Evolutionary conservation across 2,329 filamentous ascomycete genomes (phyloP).

Genomic region (Clonostachys byssicola): DNA sequence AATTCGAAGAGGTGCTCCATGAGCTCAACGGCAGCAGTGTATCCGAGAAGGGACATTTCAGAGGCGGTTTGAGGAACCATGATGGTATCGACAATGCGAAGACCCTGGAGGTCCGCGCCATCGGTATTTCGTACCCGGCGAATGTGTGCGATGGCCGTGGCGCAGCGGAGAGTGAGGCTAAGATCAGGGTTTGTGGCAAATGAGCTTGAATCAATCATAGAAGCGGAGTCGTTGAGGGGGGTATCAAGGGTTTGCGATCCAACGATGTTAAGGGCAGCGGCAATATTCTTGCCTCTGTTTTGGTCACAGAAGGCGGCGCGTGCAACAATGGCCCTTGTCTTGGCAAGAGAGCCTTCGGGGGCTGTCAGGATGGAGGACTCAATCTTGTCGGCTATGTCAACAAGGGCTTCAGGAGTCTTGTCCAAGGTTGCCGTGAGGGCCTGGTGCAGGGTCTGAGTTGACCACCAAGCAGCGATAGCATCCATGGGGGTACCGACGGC

Average conservation of each 20-base stretch:
- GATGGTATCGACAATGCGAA: constrained; percentile 45
- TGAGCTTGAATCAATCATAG: constrained; percentile 36
- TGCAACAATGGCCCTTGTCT: constrained; percentile 54
- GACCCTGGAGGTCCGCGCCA: constrained; percentile 30
- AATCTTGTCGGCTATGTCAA: constrained; percentile 27
- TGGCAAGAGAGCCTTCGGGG: constrained; percentile 72
- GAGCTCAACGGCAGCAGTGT: constrained; percentile 53
- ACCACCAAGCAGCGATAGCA: constrained; percentile 89
- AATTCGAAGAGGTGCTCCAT: constrained; percentile 49
- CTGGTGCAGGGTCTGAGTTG: constrained; percentile 67
- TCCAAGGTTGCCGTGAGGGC: constrained; percentile 62
- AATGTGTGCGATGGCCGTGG: constrained; percentile 57
- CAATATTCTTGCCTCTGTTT: constrained; percentile 51
- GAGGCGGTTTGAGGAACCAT: constrained; percentile 32
- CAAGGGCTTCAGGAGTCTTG: constrained; percentile 29
- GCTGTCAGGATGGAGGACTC: constrained; percentile 68
- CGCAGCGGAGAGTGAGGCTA: constrained; percentile 53
- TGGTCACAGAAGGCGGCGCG: constrained; percentile 52
- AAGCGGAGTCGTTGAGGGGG: constrained; percentile 17
- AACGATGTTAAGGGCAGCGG: constrained; percentile 48
- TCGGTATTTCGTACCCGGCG: constrained; percentile 31
- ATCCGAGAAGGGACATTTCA: constrained; percentile 53
- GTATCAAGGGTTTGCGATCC: constrained; percentile 17
- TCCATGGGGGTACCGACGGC: constrained; percentile 85
- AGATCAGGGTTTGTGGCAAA: constrained; percentile 44